Base-by-base conservation (phyloP, 495 filamentous ascomycete genomes). In the Cercophora scortea region DNA sequence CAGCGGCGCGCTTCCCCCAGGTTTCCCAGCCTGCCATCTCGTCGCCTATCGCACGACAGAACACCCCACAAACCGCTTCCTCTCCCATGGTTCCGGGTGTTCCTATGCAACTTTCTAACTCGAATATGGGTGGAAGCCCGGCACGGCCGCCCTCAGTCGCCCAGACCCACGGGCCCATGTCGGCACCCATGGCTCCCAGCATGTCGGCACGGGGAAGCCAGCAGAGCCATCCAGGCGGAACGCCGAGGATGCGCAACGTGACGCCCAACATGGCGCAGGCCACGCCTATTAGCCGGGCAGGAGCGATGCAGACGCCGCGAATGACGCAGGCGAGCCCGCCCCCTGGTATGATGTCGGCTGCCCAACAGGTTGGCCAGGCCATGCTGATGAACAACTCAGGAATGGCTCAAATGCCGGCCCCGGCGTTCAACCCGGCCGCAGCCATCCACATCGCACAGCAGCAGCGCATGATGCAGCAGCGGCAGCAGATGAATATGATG, bases 171-270 rank as follows among this genome's bases (percentile, higher is more conserved):
- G 80, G 82, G 43, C 77, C 80, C 0, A 84, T 81, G 66, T 69
- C 72, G 2, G 79, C 65, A 1, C 77, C 85, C 18, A 83, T 85
- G 73, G 72, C 81, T 12, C 76, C 83, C 51, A 80, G 74, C 42
- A 95, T 94, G 89, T 84, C 77, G 9, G 76, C 85, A 18, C 84
- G 88, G 36, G 74, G 80, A 51, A 95, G 90, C 62, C 89, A 94
- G 59, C 89, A 91, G 63, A 83, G 86, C 53, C 80, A 84, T 50
- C 74, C 75, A 3, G 84, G 87, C 36, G 85, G 85, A 11, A 96
- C 91, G 6, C 91, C 91, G 6, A 83, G 88, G 54, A 85, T 94
- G 76, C 77, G 80, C 9, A 86, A 84, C 51, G 79, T 83, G 16
- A 94, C 90, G 0, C 90, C 90, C 12, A 86, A 84, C 52, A 84